phyloP scores from a whole-genome alignment of 305 asterid genomes.

The Fraxinus paxiana region DNA sequence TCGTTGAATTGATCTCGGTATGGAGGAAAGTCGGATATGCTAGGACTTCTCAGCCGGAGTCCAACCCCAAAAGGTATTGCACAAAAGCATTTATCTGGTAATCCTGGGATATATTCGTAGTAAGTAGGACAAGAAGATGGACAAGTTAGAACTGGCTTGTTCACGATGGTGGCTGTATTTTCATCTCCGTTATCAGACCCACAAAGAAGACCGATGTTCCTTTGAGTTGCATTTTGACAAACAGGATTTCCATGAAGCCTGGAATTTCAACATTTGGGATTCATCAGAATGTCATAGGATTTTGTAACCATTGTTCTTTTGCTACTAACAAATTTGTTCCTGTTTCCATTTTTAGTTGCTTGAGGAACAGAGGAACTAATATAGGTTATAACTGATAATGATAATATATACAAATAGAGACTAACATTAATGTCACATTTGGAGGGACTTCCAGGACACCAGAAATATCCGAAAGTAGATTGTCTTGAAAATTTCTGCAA shows the following conservation, averaged over 20 bases:
- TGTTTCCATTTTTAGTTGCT: not conserved
- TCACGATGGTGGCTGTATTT: conserved; percentile 13
- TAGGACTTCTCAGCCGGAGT: conserved; percentile 47
- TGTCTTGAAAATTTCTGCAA: conserved; percentile 43
- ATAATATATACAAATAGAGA: not conserved
- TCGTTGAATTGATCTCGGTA: conserved; percentile 16
- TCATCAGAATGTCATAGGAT: not conserved
- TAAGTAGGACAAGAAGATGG: not conserved
- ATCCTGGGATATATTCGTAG: conserved; percentile 34
- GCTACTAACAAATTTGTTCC: not conserved
- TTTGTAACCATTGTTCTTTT: not conserved
- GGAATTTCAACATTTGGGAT: not conserved
- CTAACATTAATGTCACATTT: conserved; percentile 40
- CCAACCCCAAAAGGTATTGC: conserved; percentile 52
- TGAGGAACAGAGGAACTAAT: not conserved
- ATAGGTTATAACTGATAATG: not conserved
- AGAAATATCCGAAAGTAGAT: conserved; percentile 40
- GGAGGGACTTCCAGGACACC: conserved; percentile 39
- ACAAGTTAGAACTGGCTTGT: conserved; percentile 30
- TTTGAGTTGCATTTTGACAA: conserved; percentile 29
- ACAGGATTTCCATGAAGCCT: conserved; percentile 42
- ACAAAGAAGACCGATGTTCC: conserved; percentile 33
- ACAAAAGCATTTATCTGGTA: conserved; percentile 38
- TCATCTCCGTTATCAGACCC: conserved; percentile 24
- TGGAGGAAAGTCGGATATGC: conserved; percentile 40